Percentiles rank a stretch among this genome's conserved stretches.
These are phyloP conservation scores for Wickerhamiella pararugosa DNA, from an alignment of 1,139 yeast genomes.

Conservation along the genomic window DNA sequence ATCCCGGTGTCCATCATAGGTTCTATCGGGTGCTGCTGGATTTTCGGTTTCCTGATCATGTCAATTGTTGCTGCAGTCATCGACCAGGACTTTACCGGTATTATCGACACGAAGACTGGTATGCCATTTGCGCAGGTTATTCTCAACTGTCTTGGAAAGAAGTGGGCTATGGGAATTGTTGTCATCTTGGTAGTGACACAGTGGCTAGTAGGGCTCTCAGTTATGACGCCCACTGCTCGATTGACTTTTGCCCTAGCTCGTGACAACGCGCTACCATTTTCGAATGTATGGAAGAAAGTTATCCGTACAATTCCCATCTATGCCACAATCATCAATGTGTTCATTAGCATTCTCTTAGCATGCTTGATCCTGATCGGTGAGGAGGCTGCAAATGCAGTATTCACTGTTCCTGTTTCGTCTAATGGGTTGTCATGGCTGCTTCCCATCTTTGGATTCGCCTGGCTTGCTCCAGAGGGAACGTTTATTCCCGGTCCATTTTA, in stretches of 20 bases:
- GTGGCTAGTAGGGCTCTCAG: conserved; percentile 55
- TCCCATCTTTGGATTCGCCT: conserved; percentile 42
- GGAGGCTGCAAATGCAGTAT: conserved; percentile 53
- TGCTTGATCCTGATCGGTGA: conserved; percentile 50
- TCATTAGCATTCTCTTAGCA: conserved; percentile 25
- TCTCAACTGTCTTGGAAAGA: conserved; percentile 34
- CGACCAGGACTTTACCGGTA: conserved; percentile 13
- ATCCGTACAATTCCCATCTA: background rate
- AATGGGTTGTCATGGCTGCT: conserved; percentile 51
- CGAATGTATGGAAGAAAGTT: background rate
- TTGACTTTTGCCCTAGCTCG: conserved; percentile 29
- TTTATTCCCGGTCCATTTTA: conserved; percentile 58
- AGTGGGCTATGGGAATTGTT: conserved; percentile 39
- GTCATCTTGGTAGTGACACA: conserved; percentile 45
- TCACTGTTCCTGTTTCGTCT: conserved; percentile 59
- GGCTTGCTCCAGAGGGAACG: conserved; percentile 33
- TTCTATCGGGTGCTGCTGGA: conserved; percentile 48
- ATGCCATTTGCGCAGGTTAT: conserved; percentile 52
- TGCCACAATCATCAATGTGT: background rate
- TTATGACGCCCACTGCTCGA: conserved; percentile 56
- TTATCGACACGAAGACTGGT: conserved; percentile 41
- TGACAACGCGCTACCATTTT: background rate
- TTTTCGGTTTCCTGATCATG: conserved; percentile 51
- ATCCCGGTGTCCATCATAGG: conserved; percentile 54
- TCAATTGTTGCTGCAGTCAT: conserved; percentile 42